Base-by-base conservation (phyloP, 306 rosid species). In the Dalbergia oliveri region DNA sequence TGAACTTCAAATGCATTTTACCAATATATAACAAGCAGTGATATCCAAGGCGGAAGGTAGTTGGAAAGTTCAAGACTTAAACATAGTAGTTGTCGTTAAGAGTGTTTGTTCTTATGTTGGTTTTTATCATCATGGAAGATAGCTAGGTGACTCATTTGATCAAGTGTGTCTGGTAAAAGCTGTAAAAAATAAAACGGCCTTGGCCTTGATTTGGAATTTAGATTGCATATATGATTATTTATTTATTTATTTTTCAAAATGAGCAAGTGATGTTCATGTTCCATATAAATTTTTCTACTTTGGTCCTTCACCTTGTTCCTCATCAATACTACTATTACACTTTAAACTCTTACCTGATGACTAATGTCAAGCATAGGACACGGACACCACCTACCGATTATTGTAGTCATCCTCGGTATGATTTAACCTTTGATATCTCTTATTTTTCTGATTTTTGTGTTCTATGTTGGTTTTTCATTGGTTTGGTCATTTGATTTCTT, bases 291-390 rank as follows among this genome's bases (percentile, higher is more conserved):
- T 23, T 16, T 15, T 41, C 57, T 16, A 23, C 12, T 14, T 2
- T 34, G 54, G 51, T 50, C 35, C 26, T 59, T 67, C 76, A 53
- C 57, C 44, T 62, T n/a, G 45, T 53, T 80, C 44, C 53, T n/a
- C n/a, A n/a, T 34, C 69, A 59, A 43, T 31, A 14, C 9, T 34
- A 71, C 49, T 13, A 6, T 4, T 15, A 15, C 31, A 31, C 23
- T 67, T 60, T 16, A 54, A 16, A 10, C 21, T 49, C 26, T 54
- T 19, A 73, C 59, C 58, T 72, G 33, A 72, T n/a, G 67, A 53
- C n/a, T 56, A 77, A 83, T 77, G 88, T 81, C 84, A 44, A 66
- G n/a, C 51, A 0, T 41, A 4, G 65, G 47, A 41, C 9, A n/a
- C n/a, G n/a, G n/a, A 6, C n/a, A n/a, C 8, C 8, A 5, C 9